phyloP scores from a whole-genome alignment of 164 flowering plant species.

The Cinnamomum chago region DNA sequence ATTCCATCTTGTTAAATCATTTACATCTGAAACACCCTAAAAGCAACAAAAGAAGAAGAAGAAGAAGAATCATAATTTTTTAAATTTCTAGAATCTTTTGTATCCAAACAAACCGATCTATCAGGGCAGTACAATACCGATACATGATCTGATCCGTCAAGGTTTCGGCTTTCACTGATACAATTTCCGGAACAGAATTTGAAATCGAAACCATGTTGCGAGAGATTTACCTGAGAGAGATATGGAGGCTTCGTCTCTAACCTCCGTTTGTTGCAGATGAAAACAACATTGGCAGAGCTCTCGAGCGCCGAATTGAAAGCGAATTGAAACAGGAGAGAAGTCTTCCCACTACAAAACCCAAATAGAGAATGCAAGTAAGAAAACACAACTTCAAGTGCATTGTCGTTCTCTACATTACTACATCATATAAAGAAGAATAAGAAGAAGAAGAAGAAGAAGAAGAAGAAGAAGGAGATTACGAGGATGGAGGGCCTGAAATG shows the following conservation, averaged over 20 bases:
- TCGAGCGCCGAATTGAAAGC: slow-evolving; percentile 51
- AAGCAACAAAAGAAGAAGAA: no score
- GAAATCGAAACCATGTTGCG: not conserved
- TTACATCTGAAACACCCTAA: no score
- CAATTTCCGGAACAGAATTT: no score
- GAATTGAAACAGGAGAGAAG: slow-evolving; percentile 82
- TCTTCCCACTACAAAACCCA: slow-evolving; percentile 57
- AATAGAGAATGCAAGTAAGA: not conserved
- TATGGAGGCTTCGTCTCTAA: slow-evolving; percentile 67
- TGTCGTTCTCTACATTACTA: not conserved
- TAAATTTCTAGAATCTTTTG: no score
- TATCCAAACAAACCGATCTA: no score
- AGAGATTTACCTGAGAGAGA: slow-evolving; percentile 55
- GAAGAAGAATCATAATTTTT: no score
- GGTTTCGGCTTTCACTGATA: no score
- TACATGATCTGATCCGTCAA: no score
- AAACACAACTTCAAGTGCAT: not conserved
- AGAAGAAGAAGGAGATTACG: slow-evolving; percentile 28
- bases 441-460: not conserved
- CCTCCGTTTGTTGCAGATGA: slow-evolving; percentile 63
- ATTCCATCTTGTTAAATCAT: no score
- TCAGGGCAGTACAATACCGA: no score
- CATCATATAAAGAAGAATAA: not conserved
- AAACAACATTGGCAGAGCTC: slow-evolving; percentile 33
- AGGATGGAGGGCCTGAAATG: slow-evolving; percentile 79